Evolutionary conservation across 805 yeast species (phyloP), one percentile per base, ranked within the genome.

Genomic region (Candida golubevii): DNA sequence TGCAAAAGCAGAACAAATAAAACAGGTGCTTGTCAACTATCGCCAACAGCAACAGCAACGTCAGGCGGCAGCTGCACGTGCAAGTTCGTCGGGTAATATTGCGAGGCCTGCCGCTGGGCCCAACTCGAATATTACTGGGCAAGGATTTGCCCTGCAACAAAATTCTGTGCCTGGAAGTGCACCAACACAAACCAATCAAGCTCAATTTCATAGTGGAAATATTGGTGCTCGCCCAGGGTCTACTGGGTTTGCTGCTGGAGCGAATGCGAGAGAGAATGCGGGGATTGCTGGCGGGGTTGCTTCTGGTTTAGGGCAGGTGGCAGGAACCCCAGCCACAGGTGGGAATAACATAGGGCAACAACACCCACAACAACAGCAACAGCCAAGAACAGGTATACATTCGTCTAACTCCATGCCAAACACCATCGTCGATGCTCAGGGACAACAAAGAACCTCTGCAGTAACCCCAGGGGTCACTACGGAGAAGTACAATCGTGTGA

Each of bases 1-100:
- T 53, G 71, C 71, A 47, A 79, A 77, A 49, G 88, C 88, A 3
- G 80, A 83, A 36, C 75, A 75, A 43, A 79, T 84, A 50, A 82
- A 79, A 58, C 77, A 77, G 36, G 69, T 83, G 30, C 68, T 84
- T 56, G 66, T 81, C 40, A 77, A 75, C 44, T 79, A 77, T 54
- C 78, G 74, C 48, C 71, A 69, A 9, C 79, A 77, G 49, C 72
- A 74, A 47, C 78, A 77, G 47, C 71, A 73, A 47, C 44, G 59
- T 44, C 44, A 56, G 11, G 47, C 47, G 0, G 51, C 53, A 1
- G 49, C 52, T 2, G 49, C 54, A 1, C 50, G 54, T 10, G 39
- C 38, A 18, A 31, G 27, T 12, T 12, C 39, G n/a, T 5, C 38
- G 18, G 46, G 46, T 5, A 33, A 33, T n/a, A 30, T 40, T 15